These are phyloP conservation scores for Claviceps quebecensis DNA, from an alignment of 2,329 filamentous ascomycete genomes.

Conservation along the genomic window DNA sequence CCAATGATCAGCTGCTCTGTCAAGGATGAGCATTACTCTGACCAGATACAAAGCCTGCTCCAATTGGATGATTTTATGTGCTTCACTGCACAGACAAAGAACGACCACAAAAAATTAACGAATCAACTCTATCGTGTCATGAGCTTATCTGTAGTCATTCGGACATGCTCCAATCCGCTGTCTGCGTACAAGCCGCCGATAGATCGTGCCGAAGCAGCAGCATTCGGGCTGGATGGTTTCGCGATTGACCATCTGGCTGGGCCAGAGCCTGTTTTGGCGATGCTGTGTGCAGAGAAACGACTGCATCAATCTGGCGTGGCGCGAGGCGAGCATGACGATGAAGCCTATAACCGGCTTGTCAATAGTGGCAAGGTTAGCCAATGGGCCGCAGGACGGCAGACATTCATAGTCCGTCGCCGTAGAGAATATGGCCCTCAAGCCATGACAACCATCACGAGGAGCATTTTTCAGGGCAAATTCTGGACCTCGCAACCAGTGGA, in stretches of 20 bases:
- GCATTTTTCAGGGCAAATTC: slow-evolving; percentile 44
- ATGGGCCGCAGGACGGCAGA: slow-evolving; percentile 56
- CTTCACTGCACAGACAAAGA: slow-evolving; percentile 62
- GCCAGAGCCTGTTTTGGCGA: slow-evolving; percentile 69
- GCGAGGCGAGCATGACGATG: slow-evolving; percentile 46
- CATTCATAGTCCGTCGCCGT: slow-evolving; percentile 54
- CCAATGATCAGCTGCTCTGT: slow-evolving; percentile 69
- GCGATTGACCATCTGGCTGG: slow-evolving; percentile 67
- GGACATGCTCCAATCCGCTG: slow-evolving; percentile 43
- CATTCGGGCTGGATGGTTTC: slow-evolving; percentile 63
- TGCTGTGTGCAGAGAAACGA: slow-evolving; percentile 64
- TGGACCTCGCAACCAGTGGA: slow-evolving; percentile 75
- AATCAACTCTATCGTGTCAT: slow-evolving; percentile 48
- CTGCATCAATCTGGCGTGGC: slow-evolving; percentile 57
- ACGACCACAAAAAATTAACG: slow-evolving; percentile 63
- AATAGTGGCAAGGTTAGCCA: slow-evolving; percentile 41
- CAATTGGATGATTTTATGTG: slow-evolving; percentile 40
- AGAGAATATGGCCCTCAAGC: slow-evolving; percentile 68
- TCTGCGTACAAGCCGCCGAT: slow-evolving; percentile 41
- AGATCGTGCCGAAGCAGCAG: slow-evolving; percentile 36
- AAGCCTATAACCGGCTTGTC: slow-evolving; percentile 54
- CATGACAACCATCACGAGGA: slow-evolving; percentile 52
- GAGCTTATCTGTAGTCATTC: slow-evolving; percentile 58
- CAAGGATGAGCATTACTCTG: slow-evolving; percentile 52
- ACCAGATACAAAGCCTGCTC: slow-evolving; percentile 39